phyloP scores from a whole-genome alignment of 2,329 filamentous ascomycete species.

The Phyllachora maydis region DNA sequence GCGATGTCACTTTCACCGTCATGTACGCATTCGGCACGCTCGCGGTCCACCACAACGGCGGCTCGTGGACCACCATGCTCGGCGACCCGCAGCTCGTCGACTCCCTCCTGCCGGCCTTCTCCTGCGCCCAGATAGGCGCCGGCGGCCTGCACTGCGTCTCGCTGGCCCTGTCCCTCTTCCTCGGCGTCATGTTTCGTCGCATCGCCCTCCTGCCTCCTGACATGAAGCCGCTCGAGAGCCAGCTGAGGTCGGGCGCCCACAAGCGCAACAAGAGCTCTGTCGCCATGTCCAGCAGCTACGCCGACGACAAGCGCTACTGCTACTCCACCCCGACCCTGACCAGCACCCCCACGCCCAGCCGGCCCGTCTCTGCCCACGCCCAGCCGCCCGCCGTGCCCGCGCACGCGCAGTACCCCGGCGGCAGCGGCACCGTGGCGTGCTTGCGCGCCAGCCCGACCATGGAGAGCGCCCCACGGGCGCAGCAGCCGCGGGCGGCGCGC shows the following conservation, averaged over 20 bases:
- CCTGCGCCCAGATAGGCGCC: constrained; percentile 42
- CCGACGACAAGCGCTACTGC: constrained; percentile 41
- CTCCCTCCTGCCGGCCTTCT: constrained; percentile 43
- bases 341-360: constrained; percentile 28
- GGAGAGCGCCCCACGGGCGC: constrained; percentile 7
- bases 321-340: constrained; percentile 21
- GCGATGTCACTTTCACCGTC: constrained; percentile 38
- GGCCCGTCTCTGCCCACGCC: constrained; percentile 20
- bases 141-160: constrained; percentile 52
- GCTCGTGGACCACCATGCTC: constrained; percentile 50
- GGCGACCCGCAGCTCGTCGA: constrained; percentile 28
- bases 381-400: constrained; percentile 11
- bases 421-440: constrained; percentile 8
- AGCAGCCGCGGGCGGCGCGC: constrained; percentile 18
- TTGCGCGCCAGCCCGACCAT: constrained; percentile 4
- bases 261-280: constrained; percentile 51
- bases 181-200: constrained; percentile 60
- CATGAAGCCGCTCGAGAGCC: constrained; percentile 82
- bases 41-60: constrained; percentile 21
- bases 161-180: constrained; percentile 49
- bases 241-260: constrained; percentile 58
- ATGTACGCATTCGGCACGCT: constrained; percentile 35
- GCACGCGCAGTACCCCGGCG: constrained; percentile 8
- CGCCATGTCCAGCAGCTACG: constrained; percentile 20
- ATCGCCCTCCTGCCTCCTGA: constrained; percentile 73